These are phyloP conservation scores for Suillus placidus DNA, from an alignment of 768 basidiomycete genomes.

Conservation along the genomic window DNA sequence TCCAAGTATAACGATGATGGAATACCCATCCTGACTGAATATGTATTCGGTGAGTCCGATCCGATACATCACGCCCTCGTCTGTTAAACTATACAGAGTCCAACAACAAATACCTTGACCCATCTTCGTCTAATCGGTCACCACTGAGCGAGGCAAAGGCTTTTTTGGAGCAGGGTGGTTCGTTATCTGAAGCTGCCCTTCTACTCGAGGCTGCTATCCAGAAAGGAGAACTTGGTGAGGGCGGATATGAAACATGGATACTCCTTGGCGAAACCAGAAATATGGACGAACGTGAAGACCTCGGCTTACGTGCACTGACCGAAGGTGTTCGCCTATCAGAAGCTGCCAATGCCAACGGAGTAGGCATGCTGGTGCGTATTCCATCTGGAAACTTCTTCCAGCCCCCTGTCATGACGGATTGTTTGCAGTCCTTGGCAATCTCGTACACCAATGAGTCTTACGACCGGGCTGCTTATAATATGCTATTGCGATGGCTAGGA, in stretches of 20 bases:
- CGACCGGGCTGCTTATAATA: conserved; percentile 83
- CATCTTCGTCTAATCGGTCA: conserved; percentile 49
- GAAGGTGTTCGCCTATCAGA: conserved; percentile 74
- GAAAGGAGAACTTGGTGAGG: conserved; percentile 76
- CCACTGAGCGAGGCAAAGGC: conserved; percentile 72
- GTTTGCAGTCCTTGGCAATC: conserved; percentile 82
- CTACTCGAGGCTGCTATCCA: conserved; percentile 92
- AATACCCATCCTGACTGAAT: conserved; percentile 69
- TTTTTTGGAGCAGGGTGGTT: conserved; percentile 77
- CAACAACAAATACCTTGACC: conserved; percentile 71
- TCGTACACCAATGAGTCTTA: conserved; percentile 95
- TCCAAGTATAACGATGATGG: conserved; percentile 71
- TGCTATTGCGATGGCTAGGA: conserved; percentile 83
- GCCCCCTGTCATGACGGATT: background rate
- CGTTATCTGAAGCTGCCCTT: conserved; percentile 83
- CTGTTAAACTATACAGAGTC: conserved; percentile 47
- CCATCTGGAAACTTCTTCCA: background rate
- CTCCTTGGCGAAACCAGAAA: conserved; percentile 86
- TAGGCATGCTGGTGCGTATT: conserved; percentile 71
- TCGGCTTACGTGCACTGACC: conserved; percentile 76
- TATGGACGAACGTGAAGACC: conserved; percentile 88
- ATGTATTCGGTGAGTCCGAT: conserved; percentile 70
- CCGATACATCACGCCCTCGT: background rate
- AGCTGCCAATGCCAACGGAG: conserved; percentile 60
- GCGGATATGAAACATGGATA: conserved; percentile 90